Conservation (phyloP, 2,329 filamentous ascomycete species). For the Aureobasidium sp. region DNA sequence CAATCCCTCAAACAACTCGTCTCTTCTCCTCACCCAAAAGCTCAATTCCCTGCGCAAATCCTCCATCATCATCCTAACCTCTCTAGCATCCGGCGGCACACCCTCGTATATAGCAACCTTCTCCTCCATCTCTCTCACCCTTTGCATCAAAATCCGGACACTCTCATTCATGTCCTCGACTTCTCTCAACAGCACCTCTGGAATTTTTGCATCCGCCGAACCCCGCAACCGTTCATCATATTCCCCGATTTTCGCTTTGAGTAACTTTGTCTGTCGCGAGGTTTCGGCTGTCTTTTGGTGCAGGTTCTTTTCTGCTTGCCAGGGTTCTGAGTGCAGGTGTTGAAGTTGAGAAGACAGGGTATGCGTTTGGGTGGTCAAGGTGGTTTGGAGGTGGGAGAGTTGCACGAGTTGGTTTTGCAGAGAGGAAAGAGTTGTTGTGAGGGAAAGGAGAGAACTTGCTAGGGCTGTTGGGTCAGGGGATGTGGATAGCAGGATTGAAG, state of each 20-base stretch:
- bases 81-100: slow-evolving; percentile 62
- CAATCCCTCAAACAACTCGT: slow-evolving; percentile 67
- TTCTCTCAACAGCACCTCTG: slow-evolving; percentile 49
- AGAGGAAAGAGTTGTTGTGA: slow-evolving; percentile 23
- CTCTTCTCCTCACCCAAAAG: slow-evolving; percentile 55
- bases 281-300: slow-evolving; percentile 67
- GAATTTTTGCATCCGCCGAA: slow-evolving; percentile 23
- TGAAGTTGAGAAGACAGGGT: slow-evolving; percentile 24
- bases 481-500: slow-evolving; percentile 29
- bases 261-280: slow-evolving; percentile 61
- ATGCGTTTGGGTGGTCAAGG: no score
- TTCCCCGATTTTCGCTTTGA: slow-evolving; percentile 61
- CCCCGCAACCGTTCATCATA: slow-evolving; percentile 38
- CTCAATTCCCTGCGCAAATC: slow-evolving; percentile 58
- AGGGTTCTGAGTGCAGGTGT: slow-evolving; percentile 24
- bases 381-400: slow-evolving; percentile 21
- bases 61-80: slow-evolving; percentile 65
- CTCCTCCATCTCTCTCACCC: slow-evolving; percentile 53
- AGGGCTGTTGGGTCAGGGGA: slow-evolving; percentile 3
- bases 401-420: slow-evolving; percentile 24
- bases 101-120: slow-evolving; percentile 62
- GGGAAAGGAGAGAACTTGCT: slow-evolving; percentile 10
- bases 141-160: slow-evolving; percentile 51
- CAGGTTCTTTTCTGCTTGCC: slow-evolving; percentile 48
- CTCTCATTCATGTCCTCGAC: slow-evolving; percentile 53